Evolutionary conservation across 805 yeast species (phyloP), one percentile per base, ranked within the genome.

Genomic region (Saturnispora ahearnii): DNA sequence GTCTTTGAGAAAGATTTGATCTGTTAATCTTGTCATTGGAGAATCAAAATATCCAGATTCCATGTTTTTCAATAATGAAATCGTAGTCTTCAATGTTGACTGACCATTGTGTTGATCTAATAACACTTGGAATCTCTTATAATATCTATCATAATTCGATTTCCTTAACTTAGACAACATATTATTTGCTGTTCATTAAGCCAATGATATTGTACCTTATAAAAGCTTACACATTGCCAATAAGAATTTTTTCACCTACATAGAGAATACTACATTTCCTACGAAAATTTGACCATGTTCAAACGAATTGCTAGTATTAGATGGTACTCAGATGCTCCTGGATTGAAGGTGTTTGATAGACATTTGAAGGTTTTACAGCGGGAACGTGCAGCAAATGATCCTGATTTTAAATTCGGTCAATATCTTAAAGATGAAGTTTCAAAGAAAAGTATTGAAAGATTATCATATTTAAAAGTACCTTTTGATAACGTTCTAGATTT

Each of bases 351-450:
- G 9, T 87, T 87, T 63, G 84, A 85, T 62, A 65, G 93, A 40
- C 56, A 65, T 7, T 71, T 79, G 49, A 87, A 87, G 60, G 63
- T 70, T 5, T 56, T 72, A n/a, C 95, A 87, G 57, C 66, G 87
- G 42, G 70, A 76, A 24, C 56, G 73, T 43, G 78, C 84, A 0
- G 78, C 81, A 0, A 42, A 49, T 5, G 63, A 74, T 24, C 64
- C 67, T 18, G 76, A 74, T 3, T 68, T 68, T 9, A 73, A 82
- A 13, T 70, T 76, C 54, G 85, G 77, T 10, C 95, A 87, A 55
- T 87, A 86, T 58, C 65, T 87, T 26, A 71, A 89, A 40, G 81
- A 83, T 58, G 93, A 86, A 61, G 78, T 85, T 7, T 89, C 93
- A 0, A 60, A 71, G 24, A 75, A 86, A 47, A 81, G 89, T 9